These are phyloP conservation scores for Vaccinium vitisidaea DNA, from an alignment of 148 eudicot species.

Conservation along the genomic window DNA sequence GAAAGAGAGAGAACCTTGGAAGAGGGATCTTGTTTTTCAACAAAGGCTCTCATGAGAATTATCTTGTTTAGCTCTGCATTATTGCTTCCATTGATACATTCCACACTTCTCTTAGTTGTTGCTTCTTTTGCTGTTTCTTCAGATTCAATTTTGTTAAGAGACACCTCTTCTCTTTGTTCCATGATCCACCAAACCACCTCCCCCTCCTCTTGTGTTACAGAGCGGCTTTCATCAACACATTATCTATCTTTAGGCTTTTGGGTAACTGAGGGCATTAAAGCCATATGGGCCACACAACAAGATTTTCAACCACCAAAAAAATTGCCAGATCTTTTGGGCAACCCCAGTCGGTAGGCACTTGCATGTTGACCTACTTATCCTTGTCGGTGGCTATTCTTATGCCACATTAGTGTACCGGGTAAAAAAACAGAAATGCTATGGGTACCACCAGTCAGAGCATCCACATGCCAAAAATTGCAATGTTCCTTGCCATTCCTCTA, in stretches of 20 bases:
- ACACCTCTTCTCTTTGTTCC: conserved; percentile 17
- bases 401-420: too few species aligned
- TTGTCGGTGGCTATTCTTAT: too few species aligned
- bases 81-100: conserved; percentile 15
- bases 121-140: neutral
- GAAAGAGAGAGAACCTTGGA: conserved; percentile 41
- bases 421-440: too few species aligned
- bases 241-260: too few species aligned
- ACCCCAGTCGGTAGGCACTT: too few species aligned
- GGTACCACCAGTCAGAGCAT: too few species aligned
- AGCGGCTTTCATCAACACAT: neutral
- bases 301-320: conserved; percentile 2
- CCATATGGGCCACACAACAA: neutral
- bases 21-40: conserved; percentile 59
- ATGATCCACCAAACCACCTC: conserved; percentile 1
- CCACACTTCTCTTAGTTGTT: neutral
- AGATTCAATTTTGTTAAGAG: conserved; percentile 1
- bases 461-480: too few species aligned
- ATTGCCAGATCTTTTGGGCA: too few species aligned
- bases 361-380: too few species aligned
- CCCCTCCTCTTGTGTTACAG: neutral
- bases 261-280: neutral
- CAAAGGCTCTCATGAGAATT: conserved; percentile 45
- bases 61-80: conserved; percentile 43
- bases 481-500: too few species aligned